phyloP scores from a whole-genome alignment of 345 rosid genomes.

The Hevea brasiliensis region DNA sequence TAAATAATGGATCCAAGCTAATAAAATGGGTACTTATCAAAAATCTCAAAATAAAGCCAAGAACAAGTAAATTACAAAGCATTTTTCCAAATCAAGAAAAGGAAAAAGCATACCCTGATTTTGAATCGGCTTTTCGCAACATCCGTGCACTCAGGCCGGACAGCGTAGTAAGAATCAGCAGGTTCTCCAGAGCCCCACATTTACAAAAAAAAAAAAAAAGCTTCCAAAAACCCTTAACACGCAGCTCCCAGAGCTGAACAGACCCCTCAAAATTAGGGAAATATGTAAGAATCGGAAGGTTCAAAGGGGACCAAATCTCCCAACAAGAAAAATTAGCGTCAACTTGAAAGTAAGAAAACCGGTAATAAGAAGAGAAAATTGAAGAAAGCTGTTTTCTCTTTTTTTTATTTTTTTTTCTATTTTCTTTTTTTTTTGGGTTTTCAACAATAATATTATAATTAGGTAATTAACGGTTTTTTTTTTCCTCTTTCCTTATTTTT shows the following conservation, averaged over 20 bases:
- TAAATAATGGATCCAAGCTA: background rate
- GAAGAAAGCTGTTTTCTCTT: background rate
- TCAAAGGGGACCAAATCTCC: constrained; percentile 5
- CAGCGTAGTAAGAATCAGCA: constrained; percentile 87
- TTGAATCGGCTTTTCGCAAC: constrained; percentile 86
- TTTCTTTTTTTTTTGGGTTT: background rate
- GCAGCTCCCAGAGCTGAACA: constrained; percentile 20
- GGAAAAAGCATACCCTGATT: constrained; percentile 72
- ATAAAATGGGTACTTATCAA: background rate
- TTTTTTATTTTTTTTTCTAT: background rate
- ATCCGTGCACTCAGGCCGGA: constrained; percentile 90
- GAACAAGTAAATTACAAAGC: background rate
- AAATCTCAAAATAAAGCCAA: background rate
- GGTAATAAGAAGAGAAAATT: background rate
- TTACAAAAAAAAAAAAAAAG: constrained; percentile 25
- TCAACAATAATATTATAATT: background rate
- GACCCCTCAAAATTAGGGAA: background rate
- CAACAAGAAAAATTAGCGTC: background rate
- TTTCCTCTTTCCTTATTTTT: no score
- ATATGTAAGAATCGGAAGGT: background rate
- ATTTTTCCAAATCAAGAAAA: background rate
- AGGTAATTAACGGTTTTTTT: no score
- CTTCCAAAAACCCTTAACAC: background rate
- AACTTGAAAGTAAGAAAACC: constrained; percentile 13
- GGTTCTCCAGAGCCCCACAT: constrained; percentile 81